A percentile compares a stretch with the other conserved stretches of the same genome.
Evolutionary conservation across 2,329 filamentous ascomycete genomes (phyloP).

Genomic region (Ceratocystis papillata): DNA sequence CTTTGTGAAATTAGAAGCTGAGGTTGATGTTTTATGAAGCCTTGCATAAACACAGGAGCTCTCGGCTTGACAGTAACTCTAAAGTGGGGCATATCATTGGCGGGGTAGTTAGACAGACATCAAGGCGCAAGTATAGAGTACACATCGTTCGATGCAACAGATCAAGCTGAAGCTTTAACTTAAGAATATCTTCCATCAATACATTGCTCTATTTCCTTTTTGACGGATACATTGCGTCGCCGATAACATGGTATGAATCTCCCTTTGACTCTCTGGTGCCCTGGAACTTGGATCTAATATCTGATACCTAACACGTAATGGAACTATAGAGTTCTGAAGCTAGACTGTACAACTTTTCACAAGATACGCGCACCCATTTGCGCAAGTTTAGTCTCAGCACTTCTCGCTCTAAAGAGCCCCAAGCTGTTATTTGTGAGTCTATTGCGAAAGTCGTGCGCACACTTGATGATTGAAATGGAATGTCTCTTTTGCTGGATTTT

Average conservation of each 20-base stretch:
- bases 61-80: conserved; percentile 11
- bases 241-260: conserved; percentile 6
- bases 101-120: conserved; percentile 9
- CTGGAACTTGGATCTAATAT: conserved; percentile 5
- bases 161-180: background rate
- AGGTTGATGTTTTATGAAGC: background rate
- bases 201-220: background rate
- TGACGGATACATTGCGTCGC: too few species aligned
- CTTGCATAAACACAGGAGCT: background rate
- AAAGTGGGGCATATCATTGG: conserved; percentile 8
- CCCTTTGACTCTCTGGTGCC: background rate
- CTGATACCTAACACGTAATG: background rate
- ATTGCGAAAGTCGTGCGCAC: background rate
- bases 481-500: background rate
- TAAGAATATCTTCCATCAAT: background rate
- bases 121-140: background rate
- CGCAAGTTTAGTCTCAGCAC: conserved; percentile 91
- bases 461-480: background rate
- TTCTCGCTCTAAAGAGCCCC: conserved; percentile 71
- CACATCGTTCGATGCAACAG: background rate
- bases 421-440: conserved; percentile 83
- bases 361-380: conserved; percentile 77
- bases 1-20: background rate
- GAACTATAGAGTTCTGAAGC: conserved; percentile 59
- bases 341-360: conserved; percentile 83